These are phyloP conservation scores for Alternaria conjuncta DNA, from an alignment of 2,329 filamentous ascomycete genomes.

Conservation along the genomic window DNA sequence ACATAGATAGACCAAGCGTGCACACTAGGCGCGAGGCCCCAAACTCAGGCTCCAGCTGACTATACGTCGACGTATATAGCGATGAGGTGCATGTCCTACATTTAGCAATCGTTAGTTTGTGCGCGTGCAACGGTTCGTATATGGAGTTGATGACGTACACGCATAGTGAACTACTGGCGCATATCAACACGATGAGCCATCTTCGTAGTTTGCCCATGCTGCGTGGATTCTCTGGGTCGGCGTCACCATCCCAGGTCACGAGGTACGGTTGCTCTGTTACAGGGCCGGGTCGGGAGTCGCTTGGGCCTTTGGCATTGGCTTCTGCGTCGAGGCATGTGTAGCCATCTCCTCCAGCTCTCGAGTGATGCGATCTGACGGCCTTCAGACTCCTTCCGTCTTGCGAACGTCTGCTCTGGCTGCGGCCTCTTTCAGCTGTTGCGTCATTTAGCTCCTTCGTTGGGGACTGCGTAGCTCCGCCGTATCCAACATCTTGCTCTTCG, in stretches of 20 bases:
- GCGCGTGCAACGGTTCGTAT: not conserved
- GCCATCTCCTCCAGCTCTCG: slow-evolving; percentile 47
- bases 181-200: slow-evolving; percentile 79
- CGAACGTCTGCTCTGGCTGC: slow-evolving; percentile 16
- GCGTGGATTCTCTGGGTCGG: slow-evolving; percentile 76
- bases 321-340: slow-evolving; percentile 46
- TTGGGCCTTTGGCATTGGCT: slow-evolving; percentile 24
- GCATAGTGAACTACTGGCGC: slow-evolving; percentile 77
- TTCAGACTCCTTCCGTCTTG: slow-evolving; percentile 25
- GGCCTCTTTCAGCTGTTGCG: not conserved
- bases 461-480: slow-evolving; percentile 6
- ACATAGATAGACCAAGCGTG: slow-evolving; percentile 80
- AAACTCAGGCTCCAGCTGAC: slow-evolving; percentile 78
- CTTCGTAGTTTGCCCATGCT: slow-evolving; percentile 71
- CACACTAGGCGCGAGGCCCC: slow-evolving; percentile 72
- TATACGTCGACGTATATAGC: slow-evolving; percentile 86
- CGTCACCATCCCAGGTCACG: slow-evolving; percentile 76
- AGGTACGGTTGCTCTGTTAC: slow-evolving; percentile 61
- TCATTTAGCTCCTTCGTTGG: slow-evolving; percentile 1
- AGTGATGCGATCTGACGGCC: slow-evolving; percentile 40
- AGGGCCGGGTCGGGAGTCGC: slow-evolving; percentile 25
- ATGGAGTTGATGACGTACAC: slow-evolving; percentile 68
- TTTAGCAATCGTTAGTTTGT: slow-evolving; percentile 6
- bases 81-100: slow-evolving; percentile 80
- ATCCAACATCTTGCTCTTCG: slow-evolving; percentile 21